These are phyloP conservation scores for Tuctoria greenei DNA, from an alignment of 176 grass and related monocot genomes.

Conservation along the genomic window DNA sequence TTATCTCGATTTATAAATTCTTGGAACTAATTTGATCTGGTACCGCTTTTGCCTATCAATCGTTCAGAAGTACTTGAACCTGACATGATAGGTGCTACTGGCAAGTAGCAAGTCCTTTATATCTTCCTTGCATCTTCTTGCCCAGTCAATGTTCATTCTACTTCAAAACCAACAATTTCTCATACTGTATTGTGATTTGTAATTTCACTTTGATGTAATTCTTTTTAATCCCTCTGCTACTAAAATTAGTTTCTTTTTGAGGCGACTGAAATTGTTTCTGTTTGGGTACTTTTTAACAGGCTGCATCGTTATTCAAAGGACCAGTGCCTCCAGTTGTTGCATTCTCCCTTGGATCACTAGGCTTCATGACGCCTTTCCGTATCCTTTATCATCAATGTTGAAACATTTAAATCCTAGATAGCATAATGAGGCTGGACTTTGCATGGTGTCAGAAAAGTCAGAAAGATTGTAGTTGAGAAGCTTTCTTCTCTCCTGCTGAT, in stretches of 20 bases:
- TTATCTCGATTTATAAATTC: neutral
- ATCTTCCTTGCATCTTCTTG: neutral
- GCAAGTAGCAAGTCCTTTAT: neutral
- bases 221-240: neutral
- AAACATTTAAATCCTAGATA: neutral
- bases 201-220: neutral
- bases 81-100: neutral
- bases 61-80: neutral
- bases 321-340: conserved; percentile 94
- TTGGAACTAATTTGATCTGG: neutral
- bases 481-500: neutral
- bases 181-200: neutral
- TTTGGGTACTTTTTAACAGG: conserved; percentile 48
- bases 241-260: conserved; percentile 9
- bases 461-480: neutral
- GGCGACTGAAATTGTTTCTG: neutral
- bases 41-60: neutral
- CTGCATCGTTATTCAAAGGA: conserved; percentile 97
- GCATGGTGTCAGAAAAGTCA: neutral
- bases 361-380: conserved; percentile 99
- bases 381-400: conserved; percentile 47
- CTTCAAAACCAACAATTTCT: neutral
- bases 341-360: conserved; percentile 87
- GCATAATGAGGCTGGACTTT: neutral
- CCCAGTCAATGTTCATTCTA: neutral